phyloP scores from a whole-genome alignment of 176 grass and related monocot species.

The Oryza brachyantha region DNA sequence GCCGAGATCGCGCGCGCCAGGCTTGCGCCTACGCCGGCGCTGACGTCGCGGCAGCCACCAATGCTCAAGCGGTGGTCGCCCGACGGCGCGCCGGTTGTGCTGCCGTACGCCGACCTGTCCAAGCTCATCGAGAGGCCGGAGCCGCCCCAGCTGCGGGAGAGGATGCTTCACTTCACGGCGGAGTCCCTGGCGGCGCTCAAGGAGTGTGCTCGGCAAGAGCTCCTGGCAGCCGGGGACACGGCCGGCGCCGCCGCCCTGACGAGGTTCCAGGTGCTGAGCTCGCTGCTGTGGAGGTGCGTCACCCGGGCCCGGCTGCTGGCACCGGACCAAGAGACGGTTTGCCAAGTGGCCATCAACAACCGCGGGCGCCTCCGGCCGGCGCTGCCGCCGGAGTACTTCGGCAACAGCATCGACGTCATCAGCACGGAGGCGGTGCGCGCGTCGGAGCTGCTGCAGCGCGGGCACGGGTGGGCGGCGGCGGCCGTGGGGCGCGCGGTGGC shows the following conservation, averaged over 20 bases:
- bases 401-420: slow-evolving; percentile 36
- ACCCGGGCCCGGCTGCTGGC: slow-evolving; percentile 34
- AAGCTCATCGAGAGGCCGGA: slow-evolving; percentile 27
- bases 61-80: slow-evolving; percentile 54
- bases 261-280: slow-evolving; percentile 50
- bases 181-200: slow-evolving; percentile 46
- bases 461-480: slow-evolving; percentile 59
- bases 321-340: slow-evolving; percentile 35
- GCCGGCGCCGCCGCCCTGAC: slow-evolving; percentile 42
- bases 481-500: slow-evolving; percentile 35
- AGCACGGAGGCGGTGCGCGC: slow-evolving; percentile 7
- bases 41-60: slow-evolving; percentile 5
- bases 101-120: slow-evolving; percentile 33
- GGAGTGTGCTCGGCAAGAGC: slow-evolving; percentile 37
- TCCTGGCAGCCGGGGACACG: slow-evolving; percentile 26
- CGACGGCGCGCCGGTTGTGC: slow-evolving; percentile 39
- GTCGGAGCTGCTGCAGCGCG: slow-evolving; percentile 39
- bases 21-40: no score
- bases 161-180: slow-evolving; percentile 60
- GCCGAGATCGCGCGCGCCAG: slow-evolving; percentile 27
- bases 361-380: slow-evolving; percentile 48
- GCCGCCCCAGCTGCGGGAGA: slow-evolving; percentile 33
- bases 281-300: slow-evolving; percentile 61
- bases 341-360: slow-evolving; percentile 42
- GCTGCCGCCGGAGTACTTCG: slow-evolving; percentile 52